Evolutionary conservation across 202 grass and related monocot genomes (phyloP).

Genomic region (Musa balbisiana): DNA sequence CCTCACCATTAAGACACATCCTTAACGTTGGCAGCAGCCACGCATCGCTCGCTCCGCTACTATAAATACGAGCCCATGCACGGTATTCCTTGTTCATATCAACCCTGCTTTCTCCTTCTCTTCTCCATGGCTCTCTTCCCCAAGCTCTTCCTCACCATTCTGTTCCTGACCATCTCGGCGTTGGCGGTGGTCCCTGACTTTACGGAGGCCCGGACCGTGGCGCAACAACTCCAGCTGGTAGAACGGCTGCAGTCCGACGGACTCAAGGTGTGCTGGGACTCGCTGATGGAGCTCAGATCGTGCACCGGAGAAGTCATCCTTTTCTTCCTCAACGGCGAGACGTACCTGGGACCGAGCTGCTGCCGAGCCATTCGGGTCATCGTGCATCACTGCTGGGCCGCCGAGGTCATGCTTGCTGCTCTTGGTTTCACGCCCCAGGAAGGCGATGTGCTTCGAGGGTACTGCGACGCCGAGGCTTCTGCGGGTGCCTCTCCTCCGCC

Average conservation of each 20-base stretch:
- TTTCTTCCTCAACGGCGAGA: conserved; percentile 74
- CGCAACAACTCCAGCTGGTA: conserved; percentile 22
- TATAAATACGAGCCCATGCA: not conserved
- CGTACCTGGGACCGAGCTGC: conserved; percentile 66
- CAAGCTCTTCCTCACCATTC: not conserved
- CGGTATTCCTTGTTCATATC: not conserved
- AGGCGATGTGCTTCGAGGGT: conserved; percentile 66
- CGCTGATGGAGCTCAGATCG: conserved; percentile 59
- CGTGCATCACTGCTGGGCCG: conserved; percentile 69
- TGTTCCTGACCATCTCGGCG: not conserved
- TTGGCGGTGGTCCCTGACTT: not conserved
- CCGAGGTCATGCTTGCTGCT: conserved; percentile 55
- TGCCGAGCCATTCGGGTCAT: conserved; percentile 69
- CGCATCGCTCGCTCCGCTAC: not conserved
- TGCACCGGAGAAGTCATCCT: conserved; percentile 91
- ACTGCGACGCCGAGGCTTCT: conserved; percentile 36
- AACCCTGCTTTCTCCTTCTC: not conserved
- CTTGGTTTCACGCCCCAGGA: conserved; percentile 70
- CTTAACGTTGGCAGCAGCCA: too few species aligned
- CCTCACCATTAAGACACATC: not conserved
- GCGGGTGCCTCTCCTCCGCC: not conserved
- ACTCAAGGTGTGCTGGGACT: conserved; percentile 56
- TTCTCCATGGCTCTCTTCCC: not conserved
- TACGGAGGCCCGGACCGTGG: not conserved
- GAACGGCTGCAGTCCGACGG: conserved; percentile 33